A percentile compares a stretch with the other conserved stretches of the same genome.
These are phyloP conservation scores for Penicillium samsonianum DNA, from an alignment of 495 filamentous ascomycete genomes.

Conservation along the genomic window DNA sequence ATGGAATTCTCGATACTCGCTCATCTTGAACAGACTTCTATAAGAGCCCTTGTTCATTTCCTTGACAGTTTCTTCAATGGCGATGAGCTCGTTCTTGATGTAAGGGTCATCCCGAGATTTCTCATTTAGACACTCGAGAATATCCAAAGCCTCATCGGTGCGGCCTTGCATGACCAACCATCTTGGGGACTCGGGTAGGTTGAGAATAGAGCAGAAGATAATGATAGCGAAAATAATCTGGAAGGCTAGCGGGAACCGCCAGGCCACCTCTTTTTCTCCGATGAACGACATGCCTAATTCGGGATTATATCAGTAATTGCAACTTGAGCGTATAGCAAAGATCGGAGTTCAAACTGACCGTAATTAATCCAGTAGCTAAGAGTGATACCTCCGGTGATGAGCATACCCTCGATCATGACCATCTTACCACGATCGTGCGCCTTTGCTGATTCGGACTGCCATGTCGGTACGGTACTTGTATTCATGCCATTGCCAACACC, in stretches of 20 bases:
- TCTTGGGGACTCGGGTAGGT: slow-evolving; percentile 68
- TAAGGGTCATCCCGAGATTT: slow-evolving; percentile 48
- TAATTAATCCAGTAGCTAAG: slow-evolving; percentile 75
- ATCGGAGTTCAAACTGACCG: slow-evolving; percentile 35
- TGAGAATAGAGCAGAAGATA: slow-evolving; percentile 57
- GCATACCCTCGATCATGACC: slow-evolving; percentile 72
- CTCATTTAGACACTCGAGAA: slow-evolving; percentile 54
- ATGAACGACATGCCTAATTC: slow-evolving; percentile 54
- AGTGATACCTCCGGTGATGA: slow-evolving; percentile 68
- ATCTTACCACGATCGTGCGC: slow-evolving; percentile 70
- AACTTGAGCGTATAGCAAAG: too few species aligned
- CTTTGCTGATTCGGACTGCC: slow-evolving; percentile 68
- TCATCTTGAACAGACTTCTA: slow-evolving; percentile 51
- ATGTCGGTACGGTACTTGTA: slow-evolving; percentile 48
- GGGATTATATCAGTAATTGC: neutral
- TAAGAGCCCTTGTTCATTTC: slow-evolving; percentile 63
- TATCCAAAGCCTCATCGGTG: slow-evolving; percentile 61
- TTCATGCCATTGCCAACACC: slow-evolving; percentile 68
- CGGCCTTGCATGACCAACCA: slow-evolving; percentile 70
- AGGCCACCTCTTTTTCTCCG: slow-evolving; percentile 56
- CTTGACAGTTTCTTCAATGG: slow-evolving; percentile 63
- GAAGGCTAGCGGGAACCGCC: slow-evolving; percentile 75
- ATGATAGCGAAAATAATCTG: slow-evolving; percentile 64
- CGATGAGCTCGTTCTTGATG: slow-evolving; percentile 54
- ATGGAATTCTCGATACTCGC: slow-evolving; percentile 64